These are phyloP conservation scores for Backusella morwellensis DNA, from an alignment of 192 early-diverging fungal genomes.

Conservation along the genomic window DNA sequence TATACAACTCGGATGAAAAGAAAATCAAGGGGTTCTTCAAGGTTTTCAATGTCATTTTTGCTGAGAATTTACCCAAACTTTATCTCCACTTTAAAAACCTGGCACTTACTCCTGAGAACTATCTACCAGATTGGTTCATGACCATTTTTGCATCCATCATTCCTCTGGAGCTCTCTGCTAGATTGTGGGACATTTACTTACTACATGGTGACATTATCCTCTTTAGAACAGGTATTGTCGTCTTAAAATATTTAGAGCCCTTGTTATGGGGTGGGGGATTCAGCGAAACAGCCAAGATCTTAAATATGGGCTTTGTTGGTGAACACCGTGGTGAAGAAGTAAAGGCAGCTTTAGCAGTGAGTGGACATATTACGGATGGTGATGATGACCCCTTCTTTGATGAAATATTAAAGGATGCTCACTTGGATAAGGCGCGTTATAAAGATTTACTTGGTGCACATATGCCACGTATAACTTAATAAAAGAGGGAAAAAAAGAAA, in stretches of 20 bases:
- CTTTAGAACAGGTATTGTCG: slow-evolving; percentile 33
- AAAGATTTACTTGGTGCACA: slow-evolving; percentile 23
- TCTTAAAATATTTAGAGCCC: slow-evolving; percentile 40
- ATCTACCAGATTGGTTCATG: slow-evolving; percentile 40
- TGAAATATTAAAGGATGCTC: slow-evolving; percentile 28
- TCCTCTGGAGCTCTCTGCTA: slow-evolving; percentile 36
- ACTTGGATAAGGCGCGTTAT: slow-evolving; percentile 21
- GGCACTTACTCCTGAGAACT: slow-evolving; percentile 35
- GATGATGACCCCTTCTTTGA: slow-evolving; percentile 39
- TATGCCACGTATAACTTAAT: slow-evolving; percentile 11
- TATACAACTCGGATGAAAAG: slow-evolving; percentile 33
- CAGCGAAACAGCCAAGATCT: slow-evolving; percentile 31
- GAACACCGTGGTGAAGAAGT: slow-evolving; percentile 39
- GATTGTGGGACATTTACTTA: slow-evolving; percentile 42
- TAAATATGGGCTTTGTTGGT: slow-evolving; percentile 40
- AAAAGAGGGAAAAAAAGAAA: not conserved
- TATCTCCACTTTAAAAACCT: slow-evolving; percentile 44
- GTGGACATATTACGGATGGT: slow-evolving; percentile 35
- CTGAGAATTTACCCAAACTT: slow-evolving; percentile 40
- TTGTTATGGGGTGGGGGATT: slow-evolving; percentile 40
- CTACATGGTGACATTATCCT: slow-evolving; percentile 40
- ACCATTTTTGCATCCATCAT: slow-evolving; percentile 40
- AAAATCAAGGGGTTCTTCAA: slow-evolving; percentile 37
- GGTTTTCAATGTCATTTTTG: slow-evolving; percentile 40
- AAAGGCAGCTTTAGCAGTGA: slow-evolving; percentile 36